Conservation (phyloP, 1,139 yeast genomes). For the Barnettozyma hawaiiensis region DNA sequence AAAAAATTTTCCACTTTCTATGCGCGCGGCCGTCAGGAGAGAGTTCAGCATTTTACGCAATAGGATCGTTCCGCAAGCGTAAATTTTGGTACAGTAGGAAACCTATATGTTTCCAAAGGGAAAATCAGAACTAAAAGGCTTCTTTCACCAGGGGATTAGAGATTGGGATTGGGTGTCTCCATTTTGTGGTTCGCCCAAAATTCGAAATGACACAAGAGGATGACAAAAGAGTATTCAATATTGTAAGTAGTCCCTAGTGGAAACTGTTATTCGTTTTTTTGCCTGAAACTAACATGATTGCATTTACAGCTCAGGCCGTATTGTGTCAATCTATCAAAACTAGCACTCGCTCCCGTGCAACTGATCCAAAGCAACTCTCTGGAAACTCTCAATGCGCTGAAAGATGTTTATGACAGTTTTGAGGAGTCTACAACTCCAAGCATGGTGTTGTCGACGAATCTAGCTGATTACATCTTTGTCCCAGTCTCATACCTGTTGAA, state of each 20-base stretch:
- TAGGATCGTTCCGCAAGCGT: neutral
- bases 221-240: slow-evolving; percentile 16
- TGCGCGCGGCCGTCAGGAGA: neutral
- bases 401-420: slow-evolving; percentile 28
- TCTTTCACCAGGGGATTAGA: neutral
- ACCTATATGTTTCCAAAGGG: neutral
- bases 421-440: slow-evolving; percentile 11
- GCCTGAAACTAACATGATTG: neutral
- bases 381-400: slow-evolving; percentile 30
- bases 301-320: slow-evolving; percentile 31
- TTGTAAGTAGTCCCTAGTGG: slow-evolving; percentile 11
- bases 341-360: slow-evolving; percentile 36
- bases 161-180: neutral
- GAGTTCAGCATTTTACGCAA: slow-evolving; percentile 2
- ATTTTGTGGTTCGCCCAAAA: neutral
- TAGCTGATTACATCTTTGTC: slow-evolving; percentile 60
- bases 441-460: slow-evolving; percentile 30
- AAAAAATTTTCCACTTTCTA: slow-evolving; percentile 7
- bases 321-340: slow-evolving; percentile 39
- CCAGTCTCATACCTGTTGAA: slow-evolving; percentile 52
- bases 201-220: slow-evolving; percentile 10
- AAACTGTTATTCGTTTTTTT: neutral
- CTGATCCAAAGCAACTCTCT: slow-evolving; percentile 29
- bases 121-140: neutral
- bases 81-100: slow-evolving; percentile 1